Base-by-base conservation (phyloP, 1,284 basidiomycete species). In the Apiotrichum brassicae region DNA sequence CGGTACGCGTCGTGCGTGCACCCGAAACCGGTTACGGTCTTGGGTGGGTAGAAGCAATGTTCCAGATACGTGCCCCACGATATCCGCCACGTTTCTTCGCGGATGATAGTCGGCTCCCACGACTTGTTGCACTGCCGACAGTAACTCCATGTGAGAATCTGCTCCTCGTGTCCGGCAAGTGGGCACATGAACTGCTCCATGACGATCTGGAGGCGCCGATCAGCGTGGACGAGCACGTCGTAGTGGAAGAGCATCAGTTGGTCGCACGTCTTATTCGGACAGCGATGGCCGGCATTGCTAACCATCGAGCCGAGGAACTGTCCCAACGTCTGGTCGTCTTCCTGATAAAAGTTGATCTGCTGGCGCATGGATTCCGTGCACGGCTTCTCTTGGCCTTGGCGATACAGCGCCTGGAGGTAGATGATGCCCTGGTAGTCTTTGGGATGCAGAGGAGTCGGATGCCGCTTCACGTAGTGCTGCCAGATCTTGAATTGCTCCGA, bases 1-100 rank as follows among this genome's bases (percentile, higher is more conserved):
- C 85, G 82, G 68, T 92, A 95, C 48, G 93, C 88, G 66, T 98
- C 95, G 72, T 99, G 95, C 46, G 84, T 79, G 68, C 95, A 99
- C 3, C 84, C 83, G 54, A 73, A 71, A 2, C 70, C 72, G 1
- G 71, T 68, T 13, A 58, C 44, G 65, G 90, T 95, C 66, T 93
- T 93, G 34, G 87, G 91, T 85, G 71, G 93, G 87, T 64, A 89
- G 78, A 74, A 73, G 54, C 66, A 72, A 48, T 72, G 70, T 55
- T 73, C 71, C 20, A 74, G 63, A 43, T 74, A 75, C 16, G 71
- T 58, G 0, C 72, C 71, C 71, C 72, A 75, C 4, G 72, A 74
- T 57, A 74, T 65, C 45, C 72, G 75, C 72, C 91, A 89, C 74
- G 93, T 91, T 66, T 97, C 92, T 58, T 90, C 85, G 2, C 90